A percentile compares a stretch with the other conserved stretches of the same genome.
These are phyloP conservation scores for Pyricularia grisea DNA, from an alignment of 2,329 filamentous ascomycete species.

Conservation along the genomic window DNA sequence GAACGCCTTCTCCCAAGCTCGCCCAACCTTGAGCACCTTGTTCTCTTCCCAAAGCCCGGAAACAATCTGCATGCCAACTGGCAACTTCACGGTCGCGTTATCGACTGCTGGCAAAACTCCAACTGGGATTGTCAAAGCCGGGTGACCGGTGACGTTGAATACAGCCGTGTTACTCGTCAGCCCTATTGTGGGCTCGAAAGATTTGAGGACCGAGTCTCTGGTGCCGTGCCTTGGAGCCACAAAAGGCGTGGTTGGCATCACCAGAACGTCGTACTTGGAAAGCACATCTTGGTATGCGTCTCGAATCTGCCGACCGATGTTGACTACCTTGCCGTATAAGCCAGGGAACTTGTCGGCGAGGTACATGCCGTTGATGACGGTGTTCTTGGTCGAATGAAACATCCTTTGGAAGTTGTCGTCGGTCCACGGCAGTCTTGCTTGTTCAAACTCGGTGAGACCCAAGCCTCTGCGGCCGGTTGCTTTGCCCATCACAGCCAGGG, in stretches of 20 bases:
- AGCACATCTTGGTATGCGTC: slow-evolving; percentile 25
- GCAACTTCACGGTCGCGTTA: slow-evolving; percentile 10
- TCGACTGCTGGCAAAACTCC: slow-evolving; percentile 6
- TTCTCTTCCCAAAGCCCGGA: slow-evolving; percentile 19
- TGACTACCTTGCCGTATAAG: slow-evolving; percentile 27
- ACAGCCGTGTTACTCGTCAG: slow-evolving; percentile 32
- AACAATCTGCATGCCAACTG: slow-evolving; percentile 21
- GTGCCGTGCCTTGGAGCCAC: neutral
- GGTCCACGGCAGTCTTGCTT: slow-evolving; percentile 33
- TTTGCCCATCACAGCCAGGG: slow-evolving; percentile 30
- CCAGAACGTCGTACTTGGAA: slow-evolving; percentile 24
- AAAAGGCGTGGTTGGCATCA: slow-evolving; percentile 25
- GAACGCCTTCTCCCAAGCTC: neutral
- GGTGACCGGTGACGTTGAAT: slow-evolving; percentile 41
- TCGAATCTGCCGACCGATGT: slow-evolving; percentile 25
- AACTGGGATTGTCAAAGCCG: slow-evolving; percentile 32
- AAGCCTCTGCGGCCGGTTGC: slow-evolving; percentile 36
- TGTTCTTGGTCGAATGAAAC: slow-evolving; percentile 44
- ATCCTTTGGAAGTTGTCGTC: slow-evolving; percentile 39
- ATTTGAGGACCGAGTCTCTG: neutral
- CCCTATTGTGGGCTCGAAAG: neutral
- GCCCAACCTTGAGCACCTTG: slow-evolving; percentile 13
- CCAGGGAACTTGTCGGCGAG: slow-evolving; percentile 25
- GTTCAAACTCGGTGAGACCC: slow-evolving; percentile 39
- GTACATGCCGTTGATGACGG: slow-evolving; percentile 41